A percentile compares a stretch with the other conserved stretches of the same genome.
Conservation (phyloP, 495 filamentous ascomycete genomes). For the Aspergillus funiculosus region DNA sequence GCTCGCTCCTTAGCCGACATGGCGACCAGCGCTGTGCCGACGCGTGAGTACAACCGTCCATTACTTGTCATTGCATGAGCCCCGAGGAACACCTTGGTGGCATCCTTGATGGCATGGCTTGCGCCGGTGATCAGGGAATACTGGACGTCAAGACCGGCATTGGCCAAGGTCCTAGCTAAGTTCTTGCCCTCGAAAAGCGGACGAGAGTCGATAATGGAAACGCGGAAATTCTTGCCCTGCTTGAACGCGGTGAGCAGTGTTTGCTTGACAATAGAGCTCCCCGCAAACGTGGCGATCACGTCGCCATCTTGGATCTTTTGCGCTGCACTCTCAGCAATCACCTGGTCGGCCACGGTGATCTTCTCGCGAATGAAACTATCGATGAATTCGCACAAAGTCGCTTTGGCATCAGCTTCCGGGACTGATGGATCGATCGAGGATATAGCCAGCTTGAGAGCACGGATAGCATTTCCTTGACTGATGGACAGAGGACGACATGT, state of each 20-base stretch:
- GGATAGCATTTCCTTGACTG: conserved; percentile 91
- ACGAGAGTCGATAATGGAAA: conserved; percentile 79
- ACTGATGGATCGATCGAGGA: conserved; percentile 76
- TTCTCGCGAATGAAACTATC: conserved; percentile 87
- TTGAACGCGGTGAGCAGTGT: conserved; percentile 67
- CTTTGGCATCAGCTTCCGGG: conserved; percentile 72
- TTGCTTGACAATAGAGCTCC: conserved; percentile 76
- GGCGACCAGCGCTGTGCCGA: conserved; percentile 85
- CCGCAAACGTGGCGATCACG: conserved; percentile 83
- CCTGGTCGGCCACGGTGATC: conserved; percentile 76
- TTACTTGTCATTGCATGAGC: conserved; percentile 89
- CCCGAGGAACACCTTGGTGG: conserved; percentile 77
- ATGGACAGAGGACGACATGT: conserved; percentile 89
- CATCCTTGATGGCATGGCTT: conserved; percentile 62
- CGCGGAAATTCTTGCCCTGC: conserved; percentile 66
- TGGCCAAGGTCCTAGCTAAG: conserved; percentile 61
- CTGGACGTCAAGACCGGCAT: conserved; percentile 64
- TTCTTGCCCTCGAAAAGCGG: conserved; percentile 75
- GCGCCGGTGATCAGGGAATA: conserved; percentile 77
- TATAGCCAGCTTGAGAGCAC: conserved; percentile 86
- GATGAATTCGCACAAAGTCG: conserved; percentile 68
- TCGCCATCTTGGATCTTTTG: conserved; percentile 72
- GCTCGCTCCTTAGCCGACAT: conserved; percentile 70
- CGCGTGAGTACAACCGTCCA: conserved; percentile 76
- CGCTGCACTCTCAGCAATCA: conserved; percentile 70